phyloP scores from a whole-genome alignment of 1,139 yeast species.

The Protomyces inundatus region DNA sequence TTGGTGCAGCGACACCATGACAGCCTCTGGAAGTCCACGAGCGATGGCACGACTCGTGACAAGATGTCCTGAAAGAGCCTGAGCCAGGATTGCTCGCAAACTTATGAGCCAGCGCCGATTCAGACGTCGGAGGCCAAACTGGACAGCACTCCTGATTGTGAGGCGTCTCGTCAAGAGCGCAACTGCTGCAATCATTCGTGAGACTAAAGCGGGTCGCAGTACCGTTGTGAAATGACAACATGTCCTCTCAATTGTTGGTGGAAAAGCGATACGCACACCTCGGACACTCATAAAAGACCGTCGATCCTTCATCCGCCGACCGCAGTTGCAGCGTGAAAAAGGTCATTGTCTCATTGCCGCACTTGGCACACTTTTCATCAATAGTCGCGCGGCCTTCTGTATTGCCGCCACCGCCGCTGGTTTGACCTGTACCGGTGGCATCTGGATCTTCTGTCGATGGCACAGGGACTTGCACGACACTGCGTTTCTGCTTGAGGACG shows the following conservation, averaged over 20 bases:
- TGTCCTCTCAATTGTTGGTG: constrained; percentile 61
- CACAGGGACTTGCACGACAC: constrained; percentile 81
- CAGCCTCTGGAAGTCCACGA: no score
- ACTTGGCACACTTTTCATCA: constrained; percentile 93
- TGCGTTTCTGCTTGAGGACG: constrained; percentile 66
- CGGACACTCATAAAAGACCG: constrained; percentile 80
- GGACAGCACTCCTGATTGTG: no score
- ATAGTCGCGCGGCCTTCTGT: constrained; percentile 41
- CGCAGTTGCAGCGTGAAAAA: constrained; percentile 93
- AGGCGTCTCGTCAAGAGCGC: no score
- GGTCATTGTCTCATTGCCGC: constrained; percentile 97
- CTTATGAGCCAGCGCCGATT: no score
- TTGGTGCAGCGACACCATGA: no score
- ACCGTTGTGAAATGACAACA: neutral
- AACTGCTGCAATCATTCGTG: no score
- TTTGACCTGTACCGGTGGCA: constrained; percentile 46
- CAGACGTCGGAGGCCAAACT: no score
- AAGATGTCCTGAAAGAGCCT: no score
- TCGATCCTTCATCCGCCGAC: constrained; percentile 92
- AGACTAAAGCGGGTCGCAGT: neutral
- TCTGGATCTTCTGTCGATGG: constrained; percentile 61
- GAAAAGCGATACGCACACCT: constrained; percentile 88
- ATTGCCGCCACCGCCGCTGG: neutral
- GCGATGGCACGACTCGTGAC: no score
- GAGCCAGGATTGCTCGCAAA: no score